A percentile compares a stretch with the other conserved stretches of the same genome.
These are phyloP conservation scores for Parietichytrium sp. DNA, from an alignment of 108 stramenopile species.

Conservation along the genomic window DNA sequence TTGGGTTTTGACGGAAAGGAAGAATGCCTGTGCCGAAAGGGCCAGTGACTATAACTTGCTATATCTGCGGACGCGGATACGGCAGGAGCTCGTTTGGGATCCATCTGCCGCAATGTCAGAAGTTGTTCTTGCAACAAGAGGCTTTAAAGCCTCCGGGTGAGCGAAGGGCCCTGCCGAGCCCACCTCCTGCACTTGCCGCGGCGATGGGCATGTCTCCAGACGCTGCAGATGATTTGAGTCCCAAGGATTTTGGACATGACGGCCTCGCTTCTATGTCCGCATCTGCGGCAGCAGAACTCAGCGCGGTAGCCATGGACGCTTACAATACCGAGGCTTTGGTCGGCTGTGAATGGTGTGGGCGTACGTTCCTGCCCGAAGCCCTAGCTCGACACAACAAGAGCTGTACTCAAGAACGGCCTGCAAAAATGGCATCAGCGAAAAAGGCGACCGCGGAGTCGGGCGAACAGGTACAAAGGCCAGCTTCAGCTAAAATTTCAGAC, in stretches of 20 bases:
- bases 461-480: no score
- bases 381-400: neutral
- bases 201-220: no score
- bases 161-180: slow-evolving; percentile 5
- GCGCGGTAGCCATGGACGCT: neutral
- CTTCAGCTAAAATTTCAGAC: no score
- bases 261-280: no score
- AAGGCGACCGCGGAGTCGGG: no score
- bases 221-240: no score
- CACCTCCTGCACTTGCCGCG: no score
- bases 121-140: slow-evolving; percentile 11
- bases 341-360: neutral
- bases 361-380: neutral
- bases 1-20: no score
- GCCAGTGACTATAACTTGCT: slow-evolving; percentile 17
- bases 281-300: no score
- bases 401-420: neutral
- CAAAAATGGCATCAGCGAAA: no score
- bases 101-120: slow-evolving; percentile 24
- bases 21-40: no score
- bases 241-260: no score
- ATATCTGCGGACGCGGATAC: slow-evolving; percentile 36
- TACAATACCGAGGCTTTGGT: slow-evolving; percentile 19
- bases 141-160: slow-evolving; percentile 3
- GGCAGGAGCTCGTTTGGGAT: slow-evolving; percentile 20